Percentiles rank a stretch among this genome's conserved stretches.
phyloP scores from a whole-genome alignment of 108 stramenopile genomes.

The Skeletonema menzelii region DNA sequence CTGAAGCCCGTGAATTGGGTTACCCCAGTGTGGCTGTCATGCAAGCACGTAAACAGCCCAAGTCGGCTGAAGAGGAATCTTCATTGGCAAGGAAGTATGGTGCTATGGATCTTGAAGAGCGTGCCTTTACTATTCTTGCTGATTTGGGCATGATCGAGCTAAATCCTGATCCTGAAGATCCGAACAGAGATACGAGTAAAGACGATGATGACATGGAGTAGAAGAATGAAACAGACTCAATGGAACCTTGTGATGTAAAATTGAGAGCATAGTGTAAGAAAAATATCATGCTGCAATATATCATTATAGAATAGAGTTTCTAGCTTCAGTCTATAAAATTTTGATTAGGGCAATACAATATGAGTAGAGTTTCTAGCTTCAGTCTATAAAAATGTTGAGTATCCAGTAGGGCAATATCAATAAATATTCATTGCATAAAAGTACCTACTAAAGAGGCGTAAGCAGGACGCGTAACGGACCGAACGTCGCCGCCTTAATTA shows the following conservation, averaged over 20 bases:
- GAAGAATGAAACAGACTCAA: background rate
- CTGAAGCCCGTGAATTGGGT: conserved; percentile 13
- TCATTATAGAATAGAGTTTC: background rate
- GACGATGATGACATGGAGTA: conserved; percentile 20
- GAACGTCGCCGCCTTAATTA: too few species aligned
- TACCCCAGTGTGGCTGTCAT: conserved; percentile 30
- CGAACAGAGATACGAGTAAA: conserved; percentile 10
- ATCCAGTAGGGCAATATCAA: too few species aligned
- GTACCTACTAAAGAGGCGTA: too few species aligned
- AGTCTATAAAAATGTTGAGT: too few species aligned
- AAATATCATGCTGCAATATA: background rate
- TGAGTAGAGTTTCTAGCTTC: too few species aligned
- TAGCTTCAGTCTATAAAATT: too few species aligned
- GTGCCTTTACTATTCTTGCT: conserved; percentile 48
- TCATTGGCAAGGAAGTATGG: conserved; percentile 39
- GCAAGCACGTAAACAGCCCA: conserved; percentile 34
- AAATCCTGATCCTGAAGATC: conserved; percentile 20
- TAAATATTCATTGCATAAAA: too few species aligned
- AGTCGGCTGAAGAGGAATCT: conserved; percentile 30
- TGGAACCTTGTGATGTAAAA: background rate
- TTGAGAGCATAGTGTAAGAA: background rate
- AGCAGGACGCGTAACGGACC: too few species aligned
- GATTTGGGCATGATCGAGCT: conserved; percentile 53
- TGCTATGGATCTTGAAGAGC: conserved; percentile 53
- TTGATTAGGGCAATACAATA: too few species aligned